Conservation (phyloP, 208 protist genomes). For the Leishmania gerbilli region DNA sequence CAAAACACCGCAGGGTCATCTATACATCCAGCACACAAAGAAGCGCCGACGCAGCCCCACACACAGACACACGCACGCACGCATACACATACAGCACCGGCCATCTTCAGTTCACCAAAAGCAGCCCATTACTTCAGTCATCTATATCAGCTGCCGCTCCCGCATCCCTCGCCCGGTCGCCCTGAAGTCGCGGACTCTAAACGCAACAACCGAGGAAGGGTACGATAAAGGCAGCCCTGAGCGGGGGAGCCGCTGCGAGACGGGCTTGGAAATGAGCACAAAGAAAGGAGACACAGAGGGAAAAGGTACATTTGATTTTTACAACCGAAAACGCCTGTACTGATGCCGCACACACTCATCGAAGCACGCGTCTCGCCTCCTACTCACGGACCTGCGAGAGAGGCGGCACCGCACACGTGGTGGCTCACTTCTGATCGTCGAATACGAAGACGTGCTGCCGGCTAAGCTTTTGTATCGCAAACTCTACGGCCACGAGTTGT, state of each 20-base stretch:
- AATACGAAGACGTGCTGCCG: conserved; percentile 86
- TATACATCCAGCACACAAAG: conserved; percentile 7
- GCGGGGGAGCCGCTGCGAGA: not conserved
- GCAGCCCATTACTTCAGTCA: not conserved
- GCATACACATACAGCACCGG: not conserved
- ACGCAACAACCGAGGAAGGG: not conserved
- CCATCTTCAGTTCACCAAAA: not conserved
- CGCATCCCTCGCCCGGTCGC: not conserved
- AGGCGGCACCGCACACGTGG: not conserved
- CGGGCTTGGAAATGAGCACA: not conserved
- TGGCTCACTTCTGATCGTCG: conserved; percentile 69
- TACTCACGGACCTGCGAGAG: not conserved
- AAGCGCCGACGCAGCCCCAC: not conserved
- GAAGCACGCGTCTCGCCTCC: not conserved
- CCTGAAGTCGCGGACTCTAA: not conserved
- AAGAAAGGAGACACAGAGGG: not conserved
- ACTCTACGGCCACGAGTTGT: conserved; percentile 85
- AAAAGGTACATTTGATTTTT: not conserved
- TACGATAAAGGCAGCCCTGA: not conserved
- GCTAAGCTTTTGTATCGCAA: conserved; percentile 87
- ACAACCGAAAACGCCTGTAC: not conserved
- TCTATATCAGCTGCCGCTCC: not conserved
- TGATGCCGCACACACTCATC: not conserved
- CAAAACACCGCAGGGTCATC: not conserved
- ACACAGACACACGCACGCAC: not conserved